Evolutionary conservation across 306 rosid genomes (phyloP), one percentile per base, ranked within the genome.

Genomic region (Datisca glomerata): DNA sequence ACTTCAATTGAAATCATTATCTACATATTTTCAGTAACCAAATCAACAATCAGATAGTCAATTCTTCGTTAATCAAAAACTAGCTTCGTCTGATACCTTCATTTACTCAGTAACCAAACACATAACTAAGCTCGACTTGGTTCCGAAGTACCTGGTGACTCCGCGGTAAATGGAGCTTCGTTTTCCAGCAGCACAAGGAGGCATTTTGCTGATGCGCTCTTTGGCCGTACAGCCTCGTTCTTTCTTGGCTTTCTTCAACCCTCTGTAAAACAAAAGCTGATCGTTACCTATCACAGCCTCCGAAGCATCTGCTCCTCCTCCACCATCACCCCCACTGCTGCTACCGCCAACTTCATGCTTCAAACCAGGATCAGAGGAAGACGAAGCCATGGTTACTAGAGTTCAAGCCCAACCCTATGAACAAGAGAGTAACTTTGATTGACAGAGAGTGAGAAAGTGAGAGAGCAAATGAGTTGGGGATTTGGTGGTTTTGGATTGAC

Each of bases 161-260:
- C 98, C 98, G 3, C 98, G 98, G 69, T 91, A 91, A 34, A 84
- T 84, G 22, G 98, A 91, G 66, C 98, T 91, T 15, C 98, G 76
- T 72, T 91, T 84, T 3, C 98, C 98, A 6, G 98, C 98, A 16
- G 93, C 86, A 43, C 91, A 89, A 0, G 98, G 98, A 58, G 93
- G 95, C 98, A 89, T 89, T 61, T 84, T 89, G 60, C 98, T 89
- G 76, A 89, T 89, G 31, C 98, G 73, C 43, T 89, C 98, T 59
- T 89, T 89, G 22, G 98, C 98, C 21, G 98, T 89, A 55, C 98
- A 84, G 0, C 93, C 93, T 63, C 98, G 63, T 40, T 83, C 95
- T 43, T 80, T 83, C 93, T 89, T 89, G 5, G 95, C 81, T 49
- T 73, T 89, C 81, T 84, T 89, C 62, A 84, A 28, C 13, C 94